These are phyloP conservation scores for Alternaria incomplexa DNA, from an alignment of 2,329 filamentous ascomycete genomes.

Conservation along the genomic window DNA sequence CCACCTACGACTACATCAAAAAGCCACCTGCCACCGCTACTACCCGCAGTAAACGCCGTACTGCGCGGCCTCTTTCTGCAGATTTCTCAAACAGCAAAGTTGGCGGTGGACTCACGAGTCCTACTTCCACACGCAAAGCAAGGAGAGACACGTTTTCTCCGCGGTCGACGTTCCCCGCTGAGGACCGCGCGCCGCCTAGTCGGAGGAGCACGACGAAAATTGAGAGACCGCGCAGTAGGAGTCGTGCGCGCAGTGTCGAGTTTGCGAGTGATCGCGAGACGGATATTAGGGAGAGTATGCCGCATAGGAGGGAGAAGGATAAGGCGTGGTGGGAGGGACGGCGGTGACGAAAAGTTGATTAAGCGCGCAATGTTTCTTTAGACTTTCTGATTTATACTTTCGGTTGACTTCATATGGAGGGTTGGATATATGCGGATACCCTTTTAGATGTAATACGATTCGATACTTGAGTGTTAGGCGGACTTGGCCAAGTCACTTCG, in stretches of 20 bases:
- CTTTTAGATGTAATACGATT: slow-evolving; percentile 12
- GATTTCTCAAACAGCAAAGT: slow-evolving; percentile 18
- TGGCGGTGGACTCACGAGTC: slow-evolving; percentile 3
- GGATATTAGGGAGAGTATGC: slow-evolving; percentile 42
- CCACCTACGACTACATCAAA: slow-evolving; percentile 51
- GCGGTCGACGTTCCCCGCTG: slow-evolving; percentile 26
- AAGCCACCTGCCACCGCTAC: slow-evolving; percentile 39
- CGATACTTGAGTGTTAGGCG: not conserved
- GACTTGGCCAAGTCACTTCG: not conserved
- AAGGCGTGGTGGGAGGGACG: slow-evolving; percentile 46
- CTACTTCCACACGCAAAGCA: slow-evolving; percentile 3
- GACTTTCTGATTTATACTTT: not conserved
- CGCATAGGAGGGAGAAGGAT: slow-evolving; percentile 41
- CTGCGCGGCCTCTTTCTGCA: slow-evolving; percentile 20
- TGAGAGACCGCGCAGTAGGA: slow-evolving; percentile 22
- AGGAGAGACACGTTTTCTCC: slow-evolving; percentile 32
- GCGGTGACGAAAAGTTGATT: slow-evolving; percentile 3
- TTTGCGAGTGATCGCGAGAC: slow-evolving; percentile 38
- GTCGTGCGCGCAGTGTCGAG: slow-evolving; percentile 30
- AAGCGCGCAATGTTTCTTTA: not conserved
- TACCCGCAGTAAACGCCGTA: slow-evolving; percentile 20
- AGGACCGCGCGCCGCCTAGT: slow-evolving; percentile 11
- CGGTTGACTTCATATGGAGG: not conserved
- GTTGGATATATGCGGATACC: slow-evolving; percentile 14
- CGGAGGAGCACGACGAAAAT: slow-evolving; percentile 18